These are phyloP conservation scores for Chaetomidium leptoderma DNA, from an alignment of 495 filamentous ascomycete species.

Conservation along the genomic window DNA sequence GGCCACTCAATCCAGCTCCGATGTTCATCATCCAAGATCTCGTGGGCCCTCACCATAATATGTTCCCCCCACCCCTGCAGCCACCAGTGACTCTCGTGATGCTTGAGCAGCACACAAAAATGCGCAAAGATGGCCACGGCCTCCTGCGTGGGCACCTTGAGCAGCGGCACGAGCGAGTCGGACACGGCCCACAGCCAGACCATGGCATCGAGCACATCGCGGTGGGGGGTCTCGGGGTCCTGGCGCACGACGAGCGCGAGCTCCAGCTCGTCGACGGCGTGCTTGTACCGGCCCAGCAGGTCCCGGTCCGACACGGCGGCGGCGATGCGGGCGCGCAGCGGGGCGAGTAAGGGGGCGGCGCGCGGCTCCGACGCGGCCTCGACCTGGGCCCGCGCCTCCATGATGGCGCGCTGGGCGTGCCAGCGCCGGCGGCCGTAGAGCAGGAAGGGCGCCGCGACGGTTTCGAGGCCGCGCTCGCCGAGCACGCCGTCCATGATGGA, in stretches of 20 bases:
- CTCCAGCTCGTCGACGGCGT: conserved; percentile 34
- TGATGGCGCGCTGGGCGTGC: conserved; percentile 17
- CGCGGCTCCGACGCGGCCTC: background rate
- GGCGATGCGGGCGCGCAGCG: conserved; percentile 17
- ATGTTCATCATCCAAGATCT: conserved; percentile 33
- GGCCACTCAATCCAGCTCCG: conserved; percentile 35
- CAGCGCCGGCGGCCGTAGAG: conserved; percentile 27
- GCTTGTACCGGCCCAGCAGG: conserved; percentile 19
- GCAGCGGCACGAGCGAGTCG: conserved; percentile 33
- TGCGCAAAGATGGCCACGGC: conserved; percentile 37
- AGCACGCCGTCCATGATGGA: conserved; percentile 26
- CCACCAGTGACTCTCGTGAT: conserved; percentile 36
- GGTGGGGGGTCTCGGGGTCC: conserved; percentile 12
- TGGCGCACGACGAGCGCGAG: conserved; percentile 20
- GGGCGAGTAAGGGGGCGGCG: conserved; percentile 4
- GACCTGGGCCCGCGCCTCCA: background rate
- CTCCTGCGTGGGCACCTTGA: conserved; percentile 29
- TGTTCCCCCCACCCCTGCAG: conserved; percentile 35
- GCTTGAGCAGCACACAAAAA: conserved; percentile 31
- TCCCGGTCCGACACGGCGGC: conserved; percentile 3
- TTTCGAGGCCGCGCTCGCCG: conserved; percentile 18
- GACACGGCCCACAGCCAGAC: conserved; percentile 37
- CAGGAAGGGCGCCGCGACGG: conserved; percentile 26
- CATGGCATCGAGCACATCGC: conserved; percentile 36
- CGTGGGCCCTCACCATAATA: conserved; percentile 26